phyloP scores from a whole-genome alignment of 805 yeast species.

The Zygosaccharomyces lentus region DNA sequence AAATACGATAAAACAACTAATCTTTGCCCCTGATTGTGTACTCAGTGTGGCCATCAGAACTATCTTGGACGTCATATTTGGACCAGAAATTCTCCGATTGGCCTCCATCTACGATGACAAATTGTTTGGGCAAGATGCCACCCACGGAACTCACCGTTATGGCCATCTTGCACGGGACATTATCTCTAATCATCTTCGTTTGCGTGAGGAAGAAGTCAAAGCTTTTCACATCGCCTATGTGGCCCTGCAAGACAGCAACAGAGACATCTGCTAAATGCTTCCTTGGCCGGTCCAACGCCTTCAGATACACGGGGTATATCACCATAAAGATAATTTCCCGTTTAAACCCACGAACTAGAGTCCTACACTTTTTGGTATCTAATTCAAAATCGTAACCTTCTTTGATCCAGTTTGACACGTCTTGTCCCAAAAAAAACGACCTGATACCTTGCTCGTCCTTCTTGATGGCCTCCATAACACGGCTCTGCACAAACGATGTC shows the following conservation, averaged over 20 bases:
- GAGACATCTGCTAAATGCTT: conserved; percentile 19
- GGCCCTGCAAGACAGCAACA: conserved; percentile 15
- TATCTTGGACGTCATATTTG: conserved; percentile 15
- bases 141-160: conserved; percentile 17
- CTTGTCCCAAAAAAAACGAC: conserved; percentile 18
- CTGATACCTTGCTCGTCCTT: conserved; percentile 24
- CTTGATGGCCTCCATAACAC: conserved; percentile 24
- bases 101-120: conserved; percentile 21
- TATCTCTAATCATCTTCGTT: conserved; percentile 7
- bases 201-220: conserved; percentile 6
- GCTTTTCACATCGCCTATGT: background rate
- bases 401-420: conserved; percentile 14
- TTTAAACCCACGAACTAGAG: conserved; percentile 12
- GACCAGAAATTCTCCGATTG: conserved; percentile 17
- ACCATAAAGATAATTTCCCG: conserved; percentile 13
- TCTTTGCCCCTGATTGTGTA: conserved; percentile 15
- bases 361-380: conserved; percentile 8
- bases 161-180: conserved; percentile 19
- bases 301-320: conserved; percentile 18
- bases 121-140: conserved; percentile 16
- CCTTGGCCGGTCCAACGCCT: conserved; percentile 10
- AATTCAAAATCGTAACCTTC: conserved; percentile 17
- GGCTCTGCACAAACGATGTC: conserved; percentile 8
- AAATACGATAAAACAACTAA: background rate
- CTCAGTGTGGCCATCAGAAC: conserved; percentile 24